These are phyloP conservation scores for Sclerotinia subarctica DNA, from an alignment of 2,329 filamentous ascomycete genomes.

Conservation along the genomic window DNA sequence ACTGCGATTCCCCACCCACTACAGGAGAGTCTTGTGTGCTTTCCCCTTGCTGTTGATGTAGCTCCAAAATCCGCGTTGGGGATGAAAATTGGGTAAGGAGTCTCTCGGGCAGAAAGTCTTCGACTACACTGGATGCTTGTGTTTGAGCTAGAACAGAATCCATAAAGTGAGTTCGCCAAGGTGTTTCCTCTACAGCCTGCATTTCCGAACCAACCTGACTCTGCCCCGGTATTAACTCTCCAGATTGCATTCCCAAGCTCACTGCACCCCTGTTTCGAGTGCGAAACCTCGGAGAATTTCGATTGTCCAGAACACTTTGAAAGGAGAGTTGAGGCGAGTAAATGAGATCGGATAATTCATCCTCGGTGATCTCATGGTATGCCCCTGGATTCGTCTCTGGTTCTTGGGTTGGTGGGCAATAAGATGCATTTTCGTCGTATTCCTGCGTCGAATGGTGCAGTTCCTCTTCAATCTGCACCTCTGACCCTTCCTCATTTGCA, in stretches of 20 bases:
- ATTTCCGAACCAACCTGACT: not conserved
- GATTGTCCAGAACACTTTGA: constrained; percentile 33
- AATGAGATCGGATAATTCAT: constrained; percentile 7
- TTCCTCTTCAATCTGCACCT: constrained; percentile 38
- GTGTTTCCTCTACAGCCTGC: not conserved
- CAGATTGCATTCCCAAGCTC: not conserved
- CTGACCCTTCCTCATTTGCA: not conserved
- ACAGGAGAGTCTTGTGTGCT: constrained; percentile 32
- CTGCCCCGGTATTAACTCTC: not conserved
- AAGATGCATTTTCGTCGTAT: constrained; percentile 32
- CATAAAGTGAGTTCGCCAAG: not conserved
- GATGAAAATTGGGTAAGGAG: constrained; percentile 42
- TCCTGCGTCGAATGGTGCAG: constrained; percentile 25
- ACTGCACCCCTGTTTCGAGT: constrained; percentile 5
- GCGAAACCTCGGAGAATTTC: constrained; percentile 33
- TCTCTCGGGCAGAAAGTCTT: constrained; percentile 51
- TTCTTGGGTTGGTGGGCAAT: constrained; percentile 17
- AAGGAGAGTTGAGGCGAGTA: constrained; percentile 34
- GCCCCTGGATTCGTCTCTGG: constrained; percentile 10
- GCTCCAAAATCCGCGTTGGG: constrained; percentile 50
- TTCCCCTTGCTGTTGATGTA: constrained; percentile 44
- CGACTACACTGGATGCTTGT: constrained; percentile 50
- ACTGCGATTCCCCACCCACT: constrained; percentile 9
- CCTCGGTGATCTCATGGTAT: not conserved
- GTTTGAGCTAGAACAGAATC: constrained; percentile 36